A percentile compares a stretch with the other conserved stretches of the same genome.
phyloP scores from a whole-genome alignment of 768 basidiomycete genomes.

The Hygrophorus russula region DNA sequence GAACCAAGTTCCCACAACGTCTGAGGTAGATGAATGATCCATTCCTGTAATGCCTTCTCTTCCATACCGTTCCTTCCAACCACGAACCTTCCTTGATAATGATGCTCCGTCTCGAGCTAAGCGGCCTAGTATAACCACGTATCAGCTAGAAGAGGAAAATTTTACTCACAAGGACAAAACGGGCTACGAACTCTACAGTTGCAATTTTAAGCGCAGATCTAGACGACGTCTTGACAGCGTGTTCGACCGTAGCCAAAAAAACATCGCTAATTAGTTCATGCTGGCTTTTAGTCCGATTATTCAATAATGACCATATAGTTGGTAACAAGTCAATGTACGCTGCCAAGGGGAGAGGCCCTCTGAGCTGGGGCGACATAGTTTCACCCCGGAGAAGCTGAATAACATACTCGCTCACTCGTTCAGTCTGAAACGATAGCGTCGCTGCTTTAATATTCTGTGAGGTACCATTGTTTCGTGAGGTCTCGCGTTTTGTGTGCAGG shows the following conservation, averaged over 20 bases:
- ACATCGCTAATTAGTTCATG: slow-evolving; percentile 22
- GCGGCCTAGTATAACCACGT: neutral
- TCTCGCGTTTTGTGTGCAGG: slow-evolving; percentile 12
- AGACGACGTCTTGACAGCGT: slow-evolving; percentile 48
- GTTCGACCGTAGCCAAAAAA: slow-evolving; percentile 49
- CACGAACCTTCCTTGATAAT: slow-evolving; percentile 40
- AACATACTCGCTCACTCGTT: slow-evolving; percentile 51
- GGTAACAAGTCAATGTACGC: slow-evolving; percentile 65
- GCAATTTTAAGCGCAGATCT: slow-evolving; percentile 52
- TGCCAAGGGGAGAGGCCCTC: slow-evolving; percentile 37
- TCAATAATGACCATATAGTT: slow-evolving; percentile 68
- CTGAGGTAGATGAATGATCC: slow-evolving; percentile 71
- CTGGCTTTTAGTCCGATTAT: slow-evolving; percentile 21
- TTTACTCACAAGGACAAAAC: slow-evolving; percentile 52
- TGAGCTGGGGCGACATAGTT: slow-evolving; percentile 28
- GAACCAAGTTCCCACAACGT: slow-evolving; percentile 76
- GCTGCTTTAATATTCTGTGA: neutral
- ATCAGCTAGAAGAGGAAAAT: neutral
- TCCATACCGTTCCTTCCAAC: slow-evolving; percentile 18
- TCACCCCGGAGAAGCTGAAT: slow-evolving; percentile 45
- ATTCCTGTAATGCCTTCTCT: slow-evolving; percentile 35
- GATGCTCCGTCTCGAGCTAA: slow-evolving; percentile 50
- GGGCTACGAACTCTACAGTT: slow-evolving; percentile 67
- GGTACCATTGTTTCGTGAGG: slow-evolving; percentile 11
- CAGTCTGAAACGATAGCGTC: slow-evolving; percentile 27